Evolutionary conservation across 2,329 filamentous ascomycete species (phyloP), one percentile per base, ranked within the genome.

Genomic region (Penicillium sp.): DNA sequence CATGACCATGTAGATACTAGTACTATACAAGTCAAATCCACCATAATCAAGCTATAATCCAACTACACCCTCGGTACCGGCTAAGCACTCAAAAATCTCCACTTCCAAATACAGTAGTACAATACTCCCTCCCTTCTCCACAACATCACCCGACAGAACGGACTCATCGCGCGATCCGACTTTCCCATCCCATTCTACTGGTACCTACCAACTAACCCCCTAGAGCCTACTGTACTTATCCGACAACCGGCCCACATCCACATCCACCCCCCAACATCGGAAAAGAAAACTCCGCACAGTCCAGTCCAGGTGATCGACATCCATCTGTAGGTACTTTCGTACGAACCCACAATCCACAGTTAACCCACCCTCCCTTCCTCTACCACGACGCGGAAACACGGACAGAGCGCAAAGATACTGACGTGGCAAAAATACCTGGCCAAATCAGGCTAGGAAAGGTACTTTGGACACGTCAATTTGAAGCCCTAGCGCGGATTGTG

Each of bases 401-500:
- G 13, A 26, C n/a, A 35, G 5, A 35, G 49, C 28, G 51, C 51
- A 54, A 54, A 40, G 15, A n/a, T 54, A 28, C 51, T 35, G 51
- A 54, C 30, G 35, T 24, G 51, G 33, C 51, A 40, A 54, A 54
- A n/a, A 54, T 54, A 54, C 51, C 51, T 35, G 10, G 28, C 49
- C 35, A 0, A 4, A 51, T 35, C n/a, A 10, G 49, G 49, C 30
- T 51, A 51, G 24, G 30, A 12, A 6, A 35, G 51, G 35, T 54
- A 54, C 37, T 54, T 54, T 54, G 51, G 35, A 38, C 51, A 54
- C 12, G 30, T 53, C 50, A n/a, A 37, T n/a, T 26, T 15, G 10
- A 15, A 12, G 30, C 28, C 9, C n/a, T 35, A 33, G 49, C 4
- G 44, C 24, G 44, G 44, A n/a, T 17, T 28, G 15, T n/a, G 44